These are phyloP conservation scores for Aciculosporium take DNA, from an alignment of 2,329 filamentous ascomycete species.

Conservation along the genomic window DNA sequence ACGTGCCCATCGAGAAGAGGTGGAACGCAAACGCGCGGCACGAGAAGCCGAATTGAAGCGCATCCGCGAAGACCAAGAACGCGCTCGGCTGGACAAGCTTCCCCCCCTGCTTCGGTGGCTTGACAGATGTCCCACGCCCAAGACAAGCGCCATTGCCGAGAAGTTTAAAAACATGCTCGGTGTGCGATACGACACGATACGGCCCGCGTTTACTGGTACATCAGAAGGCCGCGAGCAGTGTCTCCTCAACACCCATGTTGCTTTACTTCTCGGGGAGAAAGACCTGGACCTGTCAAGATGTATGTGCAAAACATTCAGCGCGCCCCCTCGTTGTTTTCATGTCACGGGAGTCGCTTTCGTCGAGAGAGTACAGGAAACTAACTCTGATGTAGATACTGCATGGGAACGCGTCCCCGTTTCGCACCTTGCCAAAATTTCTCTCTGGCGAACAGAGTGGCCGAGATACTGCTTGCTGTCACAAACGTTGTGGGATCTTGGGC, in stretches of 20 bases:
- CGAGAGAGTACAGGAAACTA: neutral
- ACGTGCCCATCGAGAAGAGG: constrained; percentile 27
- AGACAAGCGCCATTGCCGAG: constrained; percentile 33
- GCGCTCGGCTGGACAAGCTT: constrained; percentile 38
- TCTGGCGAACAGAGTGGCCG: constrained; percentile 46
- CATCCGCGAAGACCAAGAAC: constrained; percentile 40
- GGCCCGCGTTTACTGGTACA: constrained; percentile 35
- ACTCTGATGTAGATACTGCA: constrained; percentile 35
- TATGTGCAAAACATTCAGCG: constrained; percentile 18
- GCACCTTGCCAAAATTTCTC: constrained; percentile 37
- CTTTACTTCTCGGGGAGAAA: constrained; percentile 49
- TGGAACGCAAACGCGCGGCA: constrained; percentile 34
- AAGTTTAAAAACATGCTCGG: constrained; percentile 44
- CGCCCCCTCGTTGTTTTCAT: neutral
- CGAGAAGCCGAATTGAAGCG: constrained; percentile 38
- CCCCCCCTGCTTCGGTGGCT: constrained; percentile 50
- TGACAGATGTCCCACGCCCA: constrained; percentile 36
- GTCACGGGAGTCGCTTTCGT: neutral
- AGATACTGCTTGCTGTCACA: constrained; percentile 40
- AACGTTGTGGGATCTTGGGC: constrained; percentile 36
- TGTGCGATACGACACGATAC: constrained; percentile 50
- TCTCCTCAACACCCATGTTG: constrained; percentile 50
- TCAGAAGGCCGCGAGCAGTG: constrained; percentile 48
- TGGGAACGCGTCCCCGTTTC: constrained; percentile 44
- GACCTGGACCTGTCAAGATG: constrained; percentile 46